Percentiles rank a stretch among this genome's conserved stretches.
Conservation (phyloP, 2,329 filamentous ascomycete species). For the Xylaria sp. region DNA sequence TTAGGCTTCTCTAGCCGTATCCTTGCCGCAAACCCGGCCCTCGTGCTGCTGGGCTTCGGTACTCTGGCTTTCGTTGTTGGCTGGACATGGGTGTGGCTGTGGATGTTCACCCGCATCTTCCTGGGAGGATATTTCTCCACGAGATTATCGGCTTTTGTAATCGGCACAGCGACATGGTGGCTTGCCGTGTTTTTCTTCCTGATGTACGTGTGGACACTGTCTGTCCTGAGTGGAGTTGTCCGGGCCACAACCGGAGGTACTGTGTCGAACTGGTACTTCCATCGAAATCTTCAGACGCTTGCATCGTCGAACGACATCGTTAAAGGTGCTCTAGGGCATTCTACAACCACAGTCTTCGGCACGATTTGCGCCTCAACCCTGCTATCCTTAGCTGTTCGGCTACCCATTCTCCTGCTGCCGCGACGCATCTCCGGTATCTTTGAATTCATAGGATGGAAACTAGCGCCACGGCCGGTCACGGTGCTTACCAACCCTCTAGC, state of each 20-base stretch:
- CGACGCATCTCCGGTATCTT: slow-evolving; percentile 72
- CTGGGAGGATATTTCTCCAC: slow-evolving; percentile 86
- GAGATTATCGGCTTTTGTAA: slow-evolving; percentile 74
- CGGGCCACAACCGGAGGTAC: slow-evolving; percentile 92
- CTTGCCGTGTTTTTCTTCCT: slow-evolving; percentile 91
- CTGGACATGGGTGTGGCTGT: slow-evolving; percentile 97
- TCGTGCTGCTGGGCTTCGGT: slow-evolving; percentile 84
- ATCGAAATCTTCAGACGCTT: slow-evolving; percentile 82
- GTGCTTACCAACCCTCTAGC: slow-evolving; percentile 91
- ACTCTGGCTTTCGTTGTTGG: slow-evolving; percentile 79
- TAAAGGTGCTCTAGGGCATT: slow-evolving; percentile 82
- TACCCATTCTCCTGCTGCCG: slow-evolving; percentile 87
- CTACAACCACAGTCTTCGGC: slow-evolving; percentile 87
- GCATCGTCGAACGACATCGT: slow-evolving; percentile 85
- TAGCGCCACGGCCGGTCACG: slow-evolving; percentile 86
- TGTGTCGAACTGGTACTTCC: slow-evolving; percentile 99
- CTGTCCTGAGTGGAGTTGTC: slow-evolving; percentile 87
- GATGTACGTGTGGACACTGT: slow-evolving; percentile 95
- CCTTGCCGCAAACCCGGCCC: slow-evolving; percentile 82
- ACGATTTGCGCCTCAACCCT: slow-evolving; percentile 91
- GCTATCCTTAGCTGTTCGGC: slow-evolving; percentile 80
- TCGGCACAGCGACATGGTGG: slow-evolving; percentile 93
- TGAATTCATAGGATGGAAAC: slow-evolving; percentile 78
- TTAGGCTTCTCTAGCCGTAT: slow-evolving; percentile 93
- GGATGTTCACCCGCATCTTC: slow-evolving; percentile 96